Conservation (phyloP, 345 rosid species). For the Trapa incisa region DNA sequence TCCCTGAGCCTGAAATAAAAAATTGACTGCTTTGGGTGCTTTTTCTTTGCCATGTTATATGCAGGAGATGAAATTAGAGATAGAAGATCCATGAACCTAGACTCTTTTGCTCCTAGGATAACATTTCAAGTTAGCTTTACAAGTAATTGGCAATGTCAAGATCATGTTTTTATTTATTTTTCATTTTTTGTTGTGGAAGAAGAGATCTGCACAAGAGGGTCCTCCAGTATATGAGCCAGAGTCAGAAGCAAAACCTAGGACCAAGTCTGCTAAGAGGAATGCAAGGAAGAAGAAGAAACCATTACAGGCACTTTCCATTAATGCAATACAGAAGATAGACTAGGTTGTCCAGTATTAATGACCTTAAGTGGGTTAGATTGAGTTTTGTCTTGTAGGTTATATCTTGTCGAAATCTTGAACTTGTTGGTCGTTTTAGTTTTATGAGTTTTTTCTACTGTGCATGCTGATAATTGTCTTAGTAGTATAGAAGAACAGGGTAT, state of each 20-base stretch:
- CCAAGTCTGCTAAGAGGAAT: constrained; percentile 68
- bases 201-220: constrained; percentile 44
- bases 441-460: background rate
- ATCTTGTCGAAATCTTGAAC: background rate
- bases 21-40: background rate
- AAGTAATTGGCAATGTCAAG: background rate
- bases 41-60: background rate
- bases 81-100: too few relatives aligned
- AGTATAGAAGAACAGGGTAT: background rate
- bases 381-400: background rate
- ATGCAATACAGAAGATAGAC: too few relatives aligned
- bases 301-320: constrained; percentile 35
- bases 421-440: background rate
- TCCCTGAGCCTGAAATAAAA: background rate
- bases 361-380: background rate
- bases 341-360: background rate
- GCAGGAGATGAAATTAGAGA: too few relatives aligned
- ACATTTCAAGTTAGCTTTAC: background rate
- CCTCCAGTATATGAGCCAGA: constrained; percentile 78
- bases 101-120: background rate
- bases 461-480: background rate
- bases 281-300: constrained; percentile 89
- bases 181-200: constrained; percentile 44
- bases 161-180: background rate
- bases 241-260: constrained; percentile 51